A percentile compares a stretch with the other conserved stretches of the same genome.
These are phyloP conservation scores for Pseudocercospora fuligena DNA, from an alignment of 2,329 filamentous ascomycete species.

Conservation along the genomic window DNA sequence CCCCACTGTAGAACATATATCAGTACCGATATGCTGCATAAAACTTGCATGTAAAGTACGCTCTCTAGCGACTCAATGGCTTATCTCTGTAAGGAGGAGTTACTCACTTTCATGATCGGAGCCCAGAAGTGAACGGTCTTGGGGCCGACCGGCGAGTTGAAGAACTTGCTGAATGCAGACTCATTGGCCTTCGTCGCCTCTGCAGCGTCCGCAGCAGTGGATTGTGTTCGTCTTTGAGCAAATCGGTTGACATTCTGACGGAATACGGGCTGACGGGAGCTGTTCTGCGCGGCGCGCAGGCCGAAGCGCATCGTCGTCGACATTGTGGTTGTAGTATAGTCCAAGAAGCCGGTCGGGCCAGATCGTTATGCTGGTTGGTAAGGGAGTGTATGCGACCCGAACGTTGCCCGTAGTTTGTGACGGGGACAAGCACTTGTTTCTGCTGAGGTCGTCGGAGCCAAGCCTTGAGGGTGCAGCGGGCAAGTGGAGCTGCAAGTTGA, in stretches of 20 bases:
- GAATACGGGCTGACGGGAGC: slow-evolving; percentile 59
- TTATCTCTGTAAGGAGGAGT: slow-evolving; percentile 13
- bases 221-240: slow-evolving; percentile 65
- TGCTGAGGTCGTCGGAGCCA: neutral
- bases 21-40: neutral
- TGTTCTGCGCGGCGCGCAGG: slow-evolving; percentile 60
- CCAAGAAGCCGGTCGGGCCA: neutral
- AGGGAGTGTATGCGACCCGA: neutral
- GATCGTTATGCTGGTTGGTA: neutral
- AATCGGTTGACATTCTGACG: slow-evolving; percentile 47
- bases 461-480: slow-evolving; percentile 48
- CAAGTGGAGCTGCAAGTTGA: neutral
- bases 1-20: slow-evolving; percentile 69
- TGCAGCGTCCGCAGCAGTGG: slow-evolving; percentile 64
- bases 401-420: neutral
- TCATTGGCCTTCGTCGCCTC: slow-evolving; percentile 30
- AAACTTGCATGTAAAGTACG: neutral
- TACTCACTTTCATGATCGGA: slow-evolving; percentile 81
- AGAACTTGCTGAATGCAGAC: slow-evolving; percentile 71
- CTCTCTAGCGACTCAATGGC: slow-evolving; percentile 1
- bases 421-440: neutral
- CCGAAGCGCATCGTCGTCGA: slow-evolving; percentile 62
- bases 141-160: slow-evolving; percentile 55
- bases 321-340: neutral
- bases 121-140: slow-evolving; percentile 99